A percentile compares a stretch with the other conserved stretches of the same genome.
Conservation (phyloP, 1,284 basidiomycete species). For the Marasmius oreades region DNA sequence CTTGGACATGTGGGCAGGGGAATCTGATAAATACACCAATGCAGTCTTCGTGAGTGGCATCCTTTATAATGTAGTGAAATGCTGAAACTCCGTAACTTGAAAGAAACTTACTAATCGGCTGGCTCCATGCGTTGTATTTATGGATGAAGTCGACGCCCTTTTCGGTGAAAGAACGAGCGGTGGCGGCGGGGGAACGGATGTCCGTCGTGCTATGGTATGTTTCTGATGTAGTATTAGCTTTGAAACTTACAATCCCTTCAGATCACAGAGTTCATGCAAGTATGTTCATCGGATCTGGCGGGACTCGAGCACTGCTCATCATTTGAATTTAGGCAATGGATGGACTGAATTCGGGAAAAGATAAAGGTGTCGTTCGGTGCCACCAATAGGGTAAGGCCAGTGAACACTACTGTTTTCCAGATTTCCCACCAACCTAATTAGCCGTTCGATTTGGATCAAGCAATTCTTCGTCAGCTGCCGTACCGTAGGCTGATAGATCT, state of each 20-base stretch:
- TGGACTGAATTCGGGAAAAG: slow-evolving; percentile 3
- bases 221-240: neutral
- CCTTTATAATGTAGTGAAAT: neutral
- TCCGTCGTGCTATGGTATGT: neutral
- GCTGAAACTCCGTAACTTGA: neutral
- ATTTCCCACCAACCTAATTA: neutral
- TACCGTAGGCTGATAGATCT: slow-evolving; percentile 5
- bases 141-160: slow-evolving; percentile 6
- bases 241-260: neutral
- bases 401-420: too few relatives aligned
- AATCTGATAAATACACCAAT: slow-evolving; percentile 1
- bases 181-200: neutral
- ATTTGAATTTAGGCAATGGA: neutral
- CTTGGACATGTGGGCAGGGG: slow-evolving; percentile 1
- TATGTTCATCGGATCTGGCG: too few relatives aligned
- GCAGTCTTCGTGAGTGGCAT: slow-evolving; percentile 2
- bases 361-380: slow-evolving; percentile 8
- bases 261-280: slow-evolving; percentile 4
- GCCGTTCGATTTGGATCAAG: slow-evolving; percentile 7
- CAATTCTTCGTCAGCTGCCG: slow-evolving; percentile 1
- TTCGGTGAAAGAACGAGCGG: neutral
- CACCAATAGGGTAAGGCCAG: neutral
- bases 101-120: slow-evolving; percentile 2
- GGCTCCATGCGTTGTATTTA: slow-evolving; percentile 5
- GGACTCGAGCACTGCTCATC: too few relatives aligned